phyloP scores from a whole-genome alignment of 2,329 filamentous ascomycete species.

The Fusarium mundagurra region DNA sequence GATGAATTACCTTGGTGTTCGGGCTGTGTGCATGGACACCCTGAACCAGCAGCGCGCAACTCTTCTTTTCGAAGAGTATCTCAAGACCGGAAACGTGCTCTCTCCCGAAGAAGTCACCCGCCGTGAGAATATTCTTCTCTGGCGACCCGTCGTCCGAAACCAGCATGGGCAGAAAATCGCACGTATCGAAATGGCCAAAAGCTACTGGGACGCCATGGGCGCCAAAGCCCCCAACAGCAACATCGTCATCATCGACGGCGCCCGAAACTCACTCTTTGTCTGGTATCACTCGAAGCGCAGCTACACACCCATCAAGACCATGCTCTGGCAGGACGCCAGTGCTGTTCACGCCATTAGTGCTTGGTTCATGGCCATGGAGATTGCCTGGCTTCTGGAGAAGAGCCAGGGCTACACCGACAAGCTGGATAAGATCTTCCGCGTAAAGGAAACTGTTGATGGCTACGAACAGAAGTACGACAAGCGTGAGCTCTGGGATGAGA shows the following conservation, averaged over 20 bases:
- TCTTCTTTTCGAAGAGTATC: constrained; percentile 73
- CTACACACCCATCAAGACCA: constrained; percentile 46
- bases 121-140: constrained; percentile 70
- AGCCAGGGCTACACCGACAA: constrained; percentile 33
- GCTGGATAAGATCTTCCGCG: constrained; percentile 31
- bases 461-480: constrained; percentile 35
- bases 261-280: constrained; percentile 45
- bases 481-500: constrained; percentile 42
- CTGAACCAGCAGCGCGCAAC: constrained; percentile 89
- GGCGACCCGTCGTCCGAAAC: constrained; percentile 48
- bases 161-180: constrained; percentile 40
- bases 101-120: constrained; percentile 73
- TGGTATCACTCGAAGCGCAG: constrained; percentile 33
- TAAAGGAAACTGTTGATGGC: not conserved
- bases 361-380: constrained; percentile 52
- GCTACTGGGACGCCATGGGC: constrained; percentile 52
- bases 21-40: constrained; percentile 82
- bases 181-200: constrained; percentile 54
- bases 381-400: constrained; percentile 47
- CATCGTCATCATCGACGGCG: constrained; percentile 44
- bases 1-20: constrained; percentile 88
- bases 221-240: constrained; percentile 21
- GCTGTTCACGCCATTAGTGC: constrained; percentile 47
- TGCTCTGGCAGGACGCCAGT: constrained; percentile 47
- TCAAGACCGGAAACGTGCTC: constrained; percentile 62